Base-by-base conservation (phyloP, 139 green algal species). In the Chlamydomonas incerta region DNA sequence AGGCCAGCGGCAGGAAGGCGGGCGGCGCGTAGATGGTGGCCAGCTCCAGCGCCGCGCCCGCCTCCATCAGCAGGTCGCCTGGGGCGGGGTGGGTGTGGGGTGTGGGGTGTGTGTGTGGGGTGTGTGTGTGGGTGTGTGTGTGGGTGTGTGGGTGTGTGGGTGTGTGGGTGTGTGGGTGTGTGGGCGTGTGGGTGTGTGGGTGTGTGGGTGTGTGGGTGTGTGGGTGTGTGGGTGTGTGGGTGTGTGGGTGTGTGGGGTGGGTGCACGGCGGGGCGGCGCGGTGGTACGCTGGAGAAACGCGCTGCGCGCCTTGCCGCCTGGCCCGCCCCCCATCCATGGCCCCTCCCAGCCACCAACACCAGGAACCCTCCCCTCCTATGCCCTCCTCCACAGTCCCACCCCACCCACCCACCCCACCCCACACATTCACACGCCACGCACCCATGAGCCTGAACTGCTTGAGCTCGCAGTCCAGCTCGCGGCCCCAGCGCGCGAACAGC, bases 401-500 rank as follows among this genome's bases (percentile, higher is more conserved):
- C 15, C 17, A 1, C n/a, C 65, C n/a, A n/a, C n/a, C n/a, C n/a
- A n/a, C n/a, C n/a, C n/a, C n/a, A 41, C n/a, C 65, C n/a, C 21
- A 28, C 55, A 2, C 55, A 13, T 10, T 5, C 11, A 18, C 55
- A 23, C 55, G 55, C 55, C 55, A 58, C 20, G 2, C 84, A 58
- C 94, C 93, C n/a, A 79, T 77, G 72, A 98, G 93, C 18, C 95
- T 86, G 84, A 98, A 96, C 92, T 98, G 95, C 89, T 98, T 98
- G 24, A 98, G 88, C 85, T 98, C 96, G 62, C 94, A 96, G 84
- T 98, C 96, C 66, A 98, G 93, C 84, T 95, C 88, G 5, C 95
- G 91, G 20, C 95, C 95, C 93, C 95, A 97, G 17, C 96, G 87
- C 0, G 96, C 96, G 90, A 98, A 98, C 65, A 98, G 85, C 77